Base-by-base conservation (phyloP, 2,329 filamentous ascomycete species). In the Claviceps lovelessii region DNA sequence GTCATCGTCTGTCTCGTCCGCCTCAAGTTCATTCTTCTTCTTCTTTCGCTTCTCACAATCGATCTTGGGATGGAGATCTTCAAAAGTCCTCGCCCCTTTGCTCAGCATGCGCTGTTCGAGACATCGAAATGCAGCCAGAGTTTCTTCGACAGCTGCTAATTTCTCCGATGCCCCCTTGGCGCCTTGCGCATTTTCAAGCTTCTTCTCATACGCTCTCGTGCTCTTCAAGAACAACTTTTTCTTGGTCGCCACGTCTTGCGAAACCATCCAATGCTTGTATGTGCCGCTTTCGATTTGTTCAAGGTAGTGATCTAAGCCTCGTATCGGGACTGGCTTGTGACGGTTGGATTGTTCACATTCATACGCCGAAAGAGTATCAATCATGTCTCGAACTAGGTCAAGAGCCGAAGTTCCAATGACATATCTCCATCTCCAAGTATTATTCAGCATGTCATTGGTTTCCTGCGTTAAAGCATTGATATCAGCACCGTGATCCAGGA, bases 401-500 rank as follows among this genome's bases (percentile, higher is more conserved):
- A 93, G 66, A 0, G 84, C 67, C 0, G 78, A 75, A 48, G 73
- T 58, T 6, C 73, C 77, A 28, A 64, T 65, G 5, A 64, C 61
- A 54, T 72, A 69, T 1, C 58, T 55, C n/a, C 68, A 63, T 37
- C 57, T 52, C 56, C 63, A 70, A 11, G 65, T 57, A 11, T 69
- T 60, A 2, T 62, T 52, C 33, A 77, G 61, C 1, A 75, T 56
- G 1, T 64, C 54, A 44, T 72, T 62, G 2, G 72, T 70, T 1
- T 58, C 55, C 1, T 62, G 64, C 0, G 78, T 77, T 44, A 88
- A 61, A 0, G 75, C 74, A 58, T 86, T 87, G 0, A 81, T 75
- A 66, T 90, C 78, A 4, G 78, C 85, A 1, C 86, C 86, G 17
- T 71, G 71, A 17, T 78, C 70, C 1, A 94, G 64, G 3, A 94